These are phyloP conservation scores for Cryptosporidium sp. DNA, from an alignment of 169 alveolate genomes.

Conservation along the genomic window DNA sequence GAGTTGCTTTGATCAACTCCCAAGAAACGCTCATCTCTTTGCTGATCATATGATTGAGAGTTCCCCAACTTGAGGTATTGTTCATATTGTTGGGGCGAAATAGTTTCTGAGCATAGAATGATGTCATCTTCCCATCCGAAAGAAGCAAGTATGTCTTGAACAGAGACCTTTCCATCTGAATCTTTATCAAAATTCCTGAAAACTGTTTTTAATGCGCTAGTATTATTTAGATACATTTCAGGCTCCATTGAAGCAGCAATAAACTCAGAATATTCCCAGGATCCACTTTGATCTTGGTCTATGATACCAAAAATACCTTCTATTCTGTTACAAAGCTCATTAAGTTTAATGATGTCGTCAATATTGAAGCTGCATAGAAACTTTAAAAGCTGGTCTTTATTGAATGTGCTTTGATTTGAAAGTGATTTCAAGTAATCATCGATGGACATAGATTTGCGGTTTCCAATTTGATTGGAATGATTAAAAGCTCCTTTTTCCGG, in stretches of 20 bases:
- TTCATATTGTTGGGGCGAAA: constrained; percentile 58
- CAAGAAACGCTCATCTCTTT: constrained; percentile 13
- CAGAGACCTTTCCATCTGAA: constrained; percentile 74
- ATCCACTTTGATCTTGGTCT: constrained; percentile 75
- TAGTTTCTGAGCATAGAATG: constrained; percentile 67
- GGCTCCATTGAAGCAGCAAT: constrained; percentile 74
- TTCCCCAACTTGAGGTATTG: constrained; percentile 50
- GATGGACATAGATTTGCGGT: constrained; percentile 2
- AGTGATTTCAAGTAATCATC: constrained; percentile 1
- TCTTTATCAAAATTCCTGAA: constrained; percentile 69
- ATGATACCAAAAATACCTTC: constrained; percentile 63
- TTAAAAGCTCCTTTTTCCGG: background rate
- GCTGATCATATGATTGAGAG: background rate
- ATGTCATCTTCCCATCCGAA: constrained; percentile 76
- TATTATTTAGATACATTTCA: constrained; percentile 26
- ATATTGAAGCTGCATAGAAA: constrained; percentile 35
- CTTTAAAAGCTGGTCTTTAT: background rate
- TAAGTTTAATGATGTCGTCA: constrained; percentile 18
- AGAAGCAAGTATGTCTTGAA: constrained; percentile 69
- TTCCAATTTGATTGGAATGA: no score
- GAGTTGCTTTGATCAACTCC: constrained; percentile 3
- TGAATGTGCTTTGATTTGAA: background rate
- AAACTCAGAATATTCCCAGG: constrained; percentile 72
- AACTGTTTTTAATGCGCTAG: constrained; percentile 44
- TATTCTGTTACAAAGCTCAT: constrained; percentile 55